These are phyloP conservation scores for Chlorella sp. DNA, from an alignment of 139 green algal species.

Conservation along the genomic window DNA sequence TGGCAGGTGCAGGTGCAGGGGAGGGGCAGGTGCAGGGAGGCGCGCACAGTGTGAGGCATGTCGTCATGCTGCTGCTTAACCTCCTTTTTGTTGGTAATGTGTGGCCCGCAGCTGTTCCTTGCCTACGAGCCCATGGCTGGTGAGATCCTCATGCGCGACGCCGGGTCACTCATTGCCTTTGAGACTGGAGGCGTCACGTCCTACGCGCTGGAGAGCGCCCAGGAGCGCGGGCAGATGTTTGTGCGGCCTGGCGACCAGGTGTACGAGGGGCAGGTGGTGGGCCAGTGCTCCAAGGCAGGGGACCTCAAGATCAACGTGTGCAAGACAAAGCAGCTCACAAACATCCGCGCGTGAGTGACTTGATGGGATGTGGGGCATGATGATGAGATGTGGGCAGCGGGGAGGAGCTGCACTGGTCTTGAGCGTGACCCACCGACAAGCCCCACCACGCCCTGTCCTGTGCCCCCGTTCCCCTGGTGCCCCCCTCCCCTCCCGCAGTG, in stretches of 20 bases:
- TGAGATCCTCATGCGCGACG: slow-evolving; percentile 83
- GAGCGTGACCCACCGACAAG: no score
- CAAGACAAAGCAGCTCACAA: slow-evolving; percentile 95
- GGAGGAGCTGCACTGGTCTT: no score
- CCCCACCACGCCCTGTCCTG: no score
- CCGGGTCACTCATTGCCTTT: slow-evolving; percentile 81
- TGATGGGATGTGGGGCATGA: neutral
- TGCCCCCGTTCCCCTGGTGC: no score
- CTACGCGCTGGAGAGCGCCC: slow-evolving; percentile 84
- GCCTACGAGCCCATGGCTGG: slow-evolving; percentile 34
- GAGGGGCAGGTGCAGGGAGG: no score
- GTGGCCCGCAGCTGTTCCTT: neutral
- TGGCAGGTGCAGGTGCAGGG: no score
- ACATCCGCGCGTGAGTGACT: slow-evolving; percentile 62
- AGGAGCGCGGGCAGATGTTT: slow-evolving; percentile 91
- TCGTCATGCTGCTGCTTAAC: no score
- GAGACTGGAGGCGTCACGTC: slow-evolving; percentile 82
- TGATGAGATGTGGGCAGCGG: no score
- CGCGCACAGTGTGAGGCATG: no score
- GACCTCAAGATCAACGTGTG: slow-evolving; percentile 96
- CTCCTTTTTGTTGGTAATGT: neutral
- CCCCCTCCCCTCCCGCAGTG: no score
- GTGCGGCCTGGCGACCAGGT: slow-evolving; percentile 76
- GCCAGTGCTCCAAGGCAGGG: slow-evolving; percentile 87
- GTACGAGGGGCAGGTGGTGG: slow-evolving; percentile 92